Evolutionary conservation across 331 rosid genomes (phyloP), one percentile per base, ranked within the genome.

Genomic region (Malus hybrid): DNA sequence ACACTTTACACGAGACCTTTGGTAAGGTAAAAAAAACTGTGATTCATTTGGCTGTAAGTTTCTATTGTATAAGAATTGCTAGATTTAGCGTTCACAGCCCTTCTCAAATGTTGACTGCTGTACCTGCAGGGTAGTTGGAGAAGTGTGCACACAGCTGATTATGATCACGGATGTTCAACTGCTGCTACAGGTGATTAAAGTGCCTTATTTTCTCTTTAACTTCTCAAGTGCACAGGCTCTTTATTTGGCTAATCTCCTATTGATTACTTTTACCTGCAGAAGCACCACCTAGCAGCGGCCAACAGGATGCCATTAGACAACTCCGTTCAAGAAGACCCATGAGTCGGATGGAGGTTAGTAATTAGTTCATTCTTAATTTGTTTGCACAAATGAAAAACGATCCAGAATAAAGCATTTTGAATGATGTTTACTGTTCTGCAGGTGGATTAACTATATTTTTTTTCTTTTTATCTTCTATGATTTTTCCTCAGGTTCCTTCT

Each of bases 281-380:
- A 73, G 39, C 90, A 15, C 82, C 90, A 32, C 72, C 85, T 31
- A 86, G 87, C 72, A 85, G 86, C 75, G 82, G 84, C 78, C 83
- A 89, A n/a, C 88, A 72, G 68, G 97, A 89, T 85, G 93, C 93
- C 77, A 81, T 79, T 74, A 83, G 86, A 56, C 82, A 75, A 71
- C 86, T 87, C 70, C 88, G 81, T 82, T 81, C 89, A 19, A 88
- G 80, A 88, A 87, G 97, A 78, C 87, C 91, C 27, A 92, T 90
- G 90, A 92, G 92, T 69, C 89, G 96, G 79, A 88, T 83, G 70
- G 97, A 95, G 92, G 99, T 92, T 62, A 82, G 90, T 81, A 24
- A 70, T 67, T 86, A 67, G 12, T 52, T 54, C 56, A 31, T 48
- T 60, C 42, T 46, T 76, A 29, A 42, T 66, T 52, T 55, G 36